A percentile compares a stretch with the other conserved stretches of the same genome.
Conservation (phyloP, 768 basidiomycete species). For the Paxillus rubicundulus region DNA sequence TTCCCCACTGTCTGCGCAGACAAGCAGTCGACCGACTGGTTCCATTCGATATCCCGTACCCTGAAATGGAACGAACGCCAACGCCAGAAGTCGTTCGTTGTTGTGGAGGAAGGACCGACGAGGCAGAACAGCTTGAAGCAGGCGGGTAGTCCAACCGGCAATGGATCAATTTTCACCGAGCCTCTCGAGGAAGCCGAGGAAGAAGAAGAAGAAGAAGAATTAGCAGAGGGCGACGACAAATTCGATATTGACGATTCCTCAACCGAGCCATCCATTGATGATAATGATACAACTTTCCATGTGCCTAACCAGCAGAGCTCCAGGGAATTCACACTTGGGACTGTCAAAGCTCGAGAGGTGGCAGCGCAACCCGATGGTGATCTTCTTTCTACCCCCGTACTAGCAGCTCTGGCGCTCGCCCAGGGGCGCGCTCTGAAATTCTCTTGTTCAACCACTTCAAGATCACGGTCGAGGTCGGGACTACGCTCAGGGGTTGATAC, state of each 20-base stretch:
- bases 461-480: slow-evolving; percentile 38
- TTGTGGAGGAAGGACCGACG: slow-evolving; percentile 83
- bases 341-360: slow-evolving; percentile 31
- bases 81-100: slow-evolving; percentile 97
- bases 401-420: slow-evolving; percentile 32
- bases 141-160: slow-evolving; percentile 2
- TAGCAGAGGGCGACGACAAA: slow-evolving; percentile 65
- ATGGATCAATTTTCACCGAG: slow-evolving; percentile 16
- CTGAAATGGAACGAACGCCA: slow-evolving; percentile 99
- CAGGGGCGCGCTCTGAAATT: slow-evolving; percentile 31
- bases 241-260: slow-evolving; percentile 95
- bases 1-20: slow-evolving; percentile 99
- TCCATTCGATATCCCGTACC: slow-evolving; percentile 93
- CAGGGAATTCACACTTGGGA: slow-evolving; percentile 13
- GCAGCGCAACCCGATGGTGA: slow-evolving; percentile 28
- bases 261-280: slow-evolving; percentile 41
- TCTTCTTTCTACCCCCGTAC: slow-evolving; percentile 25
- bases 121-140: slow-evolving; percentile 36
- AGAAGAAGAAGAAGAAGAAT: slow-evolving; percentile 47
- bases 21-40: slow-evolving; percentile 98
- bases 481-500: slow-evolving; percentile 60
- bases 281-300: slow-evolving; percentile 1
- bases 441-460: slow-evolving; percentile 24
- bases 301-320: slow-evolving; percentile 15
- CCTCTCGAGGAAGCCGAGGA: slow-evolving; percentile 39